phyloP scores from a whole-genome alignment of 106 monocot species.

The Phalaenopsis aphrodite region DNA sequence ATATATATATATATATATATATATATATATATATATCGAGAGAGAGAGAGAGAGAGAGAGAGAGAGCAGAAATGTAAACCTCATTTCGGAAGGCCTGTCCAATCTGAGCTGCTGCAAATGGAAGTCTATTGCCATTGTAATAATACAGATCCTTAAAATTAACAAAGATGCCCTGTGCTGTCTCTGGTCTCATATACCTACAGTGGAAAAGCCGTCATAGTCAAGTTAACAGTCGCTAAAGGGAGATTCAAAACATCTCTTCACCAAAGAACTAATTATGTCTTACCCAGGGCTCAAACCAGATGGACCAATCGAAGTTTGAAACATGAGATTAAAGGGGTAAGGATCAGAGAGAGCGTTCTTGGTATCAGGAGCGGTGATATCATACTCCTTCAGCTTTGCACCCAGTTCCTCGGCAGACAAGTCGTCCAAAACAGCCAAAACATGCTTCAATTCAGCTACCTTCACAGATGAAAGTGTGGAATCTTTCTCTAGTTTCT shows the following conservation, averaged over 20 bases:
- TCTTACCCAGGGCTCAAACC: slow-evolving; percentile 69
- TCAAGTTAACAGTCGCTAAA: background rate
- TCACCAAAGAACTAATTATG: background rate
- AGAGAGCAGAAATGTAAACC: slow-evolving; percentile 21
- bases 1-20: too few species aligned
- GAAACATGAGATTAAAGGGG: slow-evolving; percentile 99
- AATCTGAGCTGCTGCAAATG: slow-evolving; percentile 94
- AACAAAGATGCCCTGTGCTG: slow-evolving; percentile 94
- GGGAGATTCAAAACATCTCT: background rate
- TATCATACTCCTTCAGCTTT: slow-evolving; percentile 83
- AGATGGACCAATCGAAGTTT: slow-evolving; percentile 87
- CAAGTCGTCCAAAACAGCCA: slow-evolving; percentile 73
- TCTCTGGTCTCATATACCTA: slow-evolving; percentile 98
- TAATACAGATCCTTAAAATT: slow-evolving; percentile 96
- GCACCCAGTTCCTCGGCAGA: slow-evolving; percentile 67
- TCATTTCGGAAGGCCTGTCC: slow-evolving; percentile 97
- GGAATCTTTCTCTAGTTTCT: slow-evolving; percentile 87
- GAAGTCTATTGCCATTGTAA: slow-evolving; percentile 92
- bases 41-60: too few species aligned
- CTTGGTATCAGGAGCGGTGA: slow-evolving; percentile 81
- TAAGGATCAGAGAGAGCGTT: slow-evolving; percentile 87
- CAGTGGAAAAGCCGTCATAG: background rate
- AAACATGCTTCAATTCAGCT: slow-evolving; percentile 60
- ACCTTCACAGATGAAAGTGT: slow-evolving; percentile 51
- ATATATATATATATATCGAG: background rate